Evolutionary conservation across 352 stramenopile species (phyloP).

Genomic region (Phytophthora palmivora): DNA sequence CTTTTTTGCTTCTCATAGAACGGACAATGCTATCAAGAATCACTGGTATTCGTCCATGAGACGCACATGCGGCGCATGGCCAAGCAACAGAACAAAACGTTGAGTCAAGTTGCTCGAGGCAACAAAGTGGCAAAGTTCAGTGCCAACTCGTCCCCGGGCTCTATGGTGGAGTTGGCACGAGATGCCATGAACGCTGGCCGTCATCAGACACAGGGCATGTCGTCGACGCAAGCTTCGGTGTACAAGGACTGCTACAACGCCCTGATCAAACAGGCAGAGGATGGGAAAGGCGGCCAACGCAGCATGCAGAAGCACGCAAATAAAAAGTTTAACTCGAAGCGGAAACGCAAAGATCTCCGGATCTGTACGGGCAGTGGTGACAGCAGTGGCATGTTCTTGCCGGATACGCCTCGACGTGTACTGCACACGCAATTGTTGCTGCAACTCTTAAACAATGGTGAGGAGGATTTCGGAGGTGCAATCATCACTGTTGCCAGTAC

Average conservation of each 20-base stretch:
- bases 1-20: constrained; percentile 43
- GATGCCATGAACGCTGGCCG: constrained; percentile 43
- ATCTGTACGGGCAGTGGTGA: constrained; percentile 69
- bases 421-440: constrained; percentile 83
- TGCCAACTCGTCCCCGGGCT: constrained; percentile 35
- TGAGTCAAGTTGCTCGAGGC: constrained; percentile 39
- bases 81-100: constrained; percentile 85
- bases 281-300: constrained; percentile 22
- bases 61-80: constrained; percentile 90
- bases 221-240: constrained; percentile 64
- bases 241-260: constrained; percentile 85
- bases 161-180: constrained; percentile 39
- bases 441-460: constrained; percentile 70
- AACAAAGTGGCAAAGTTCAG: constrained; percentile 41
- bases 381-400: constrained; percentile 75
- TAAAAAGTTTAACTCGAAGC: constrained; percentile 78
- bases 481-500: constrained; percentile 37
- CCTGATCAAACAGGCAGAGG: constrained; percentile 68
- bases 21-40: constrained; percentile 92
- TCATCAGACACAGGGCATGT: constrained; percentile 53
- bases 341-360: constrained; percentile 86
- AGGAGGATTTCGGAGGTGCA: constrained; percentile 43
- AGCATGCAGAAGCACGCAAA: constrained; percentile 20
- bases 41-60: constrained; percentile 94
- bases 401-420: constrained; percentile 74